These are phyloP conservation scores for Quercus gilva DNA, from an alignment of 306 rosid genomes.

Conservation along the genomic window DNA sequence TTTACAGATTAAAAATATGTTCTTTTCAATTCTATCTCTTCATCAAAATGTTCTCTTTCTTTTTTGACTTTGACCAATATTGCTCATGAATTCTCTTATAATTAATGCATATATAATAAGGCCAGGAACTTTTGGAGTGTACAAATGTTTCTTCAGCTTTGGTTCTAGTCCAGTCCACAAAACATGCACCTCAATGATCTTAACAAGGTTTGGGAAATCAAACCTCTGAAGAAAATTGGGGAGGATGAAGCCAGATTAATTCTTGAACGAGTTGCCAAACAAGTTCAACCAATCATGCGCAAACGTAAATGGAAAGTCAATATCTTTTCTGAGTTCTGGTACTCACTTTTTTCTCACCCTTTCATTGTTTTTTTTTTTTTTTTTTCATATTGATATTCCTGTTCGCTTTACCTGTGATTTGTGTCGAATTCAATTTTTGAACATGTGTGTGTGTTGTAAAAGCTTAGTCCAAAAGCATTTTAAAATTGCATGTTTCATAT, in stretches of 20 bases:
- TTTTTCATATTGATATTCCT: not conserved
- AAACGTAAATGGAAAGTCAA: conserved; percentile 55
- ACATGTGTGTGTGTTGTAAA: too few relatives aligned
- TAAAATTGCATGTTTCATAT: too few relatives aligned
- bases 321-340: conserved; percentile 60
- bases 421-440: too few relatives aligned
- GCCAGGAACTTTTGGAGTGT: too few relatives aligned
- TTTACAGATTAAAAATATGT: too few relatives aligned
- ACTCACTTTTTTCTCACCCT: not conserved
- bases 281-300: conserved; percentile 59
- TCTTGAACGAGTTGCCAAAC: conserved; percentile 49
- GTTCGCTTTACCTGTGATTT: not conserved
- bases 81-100: too few relatives aligned
- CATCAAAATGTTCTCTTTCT: too few relatives aligned
- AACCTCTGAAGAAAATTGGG: conserved; percentile 44
- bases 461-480: too few relatives aligned
- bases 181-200: conserved; percentile 59
- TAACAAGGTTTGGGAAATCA: conserved; percentile 67
- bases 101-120: too few relatives aligned
- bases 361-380: not conserved
- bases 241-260: conserved; percentile 50
- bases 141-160: not conserved
- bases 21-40: too few relatives aligned
- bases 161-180: not conserved
- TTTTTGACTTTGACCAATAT: too few relatives aligned